phyloP scores from a whole-genome alignment of 805 yeast species.

The Blastobotrys peoriensis region DNA sequence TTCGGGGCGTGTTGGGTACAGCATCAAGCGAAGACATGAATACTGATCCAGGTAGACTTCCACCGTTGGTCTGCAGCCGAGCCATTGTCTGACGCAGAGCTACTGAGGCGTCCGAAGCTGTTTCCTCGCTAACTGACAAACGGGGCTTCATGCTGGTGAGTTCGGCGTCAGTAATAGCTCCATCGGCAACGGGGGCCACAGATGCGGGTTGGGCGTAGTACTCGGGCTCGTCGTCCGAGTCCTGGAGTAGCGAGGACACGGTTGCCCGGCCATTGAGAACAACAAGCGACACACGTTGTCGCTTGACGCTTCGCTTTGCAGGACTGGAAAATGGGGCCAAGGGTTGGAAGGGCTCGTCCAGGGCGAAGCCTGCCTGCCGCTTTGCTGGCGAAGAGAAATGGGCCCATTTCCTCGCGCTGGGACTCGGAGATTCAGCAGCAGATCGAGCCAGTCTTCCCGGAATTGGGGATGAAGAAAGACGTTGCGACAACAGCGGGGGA shows the following conservation, averaged over 20 bases:
- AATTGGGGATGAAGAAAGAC: background rate
- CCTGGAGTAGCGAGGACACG: background rate
- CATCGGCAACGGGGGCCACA: background rate
- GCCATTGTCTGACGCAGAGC: background rate
- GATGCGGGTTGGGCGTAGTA: background rate
- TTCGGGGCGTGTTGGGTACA: background rate
- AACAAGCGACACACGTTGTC: background rate
- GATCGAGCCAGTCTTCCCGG: background rate
- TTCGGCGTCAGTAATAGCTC: background rate
- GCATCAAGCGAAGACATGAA: background rate
- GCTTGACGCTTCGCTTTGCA: background rate
- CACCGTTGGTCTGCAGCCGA: background rate
- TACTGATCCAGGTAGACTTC: background rate
- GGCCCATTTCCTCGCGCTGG: background rate
- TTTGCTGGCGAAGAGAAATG: background rate
- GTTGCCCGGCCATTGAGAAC: background rate
- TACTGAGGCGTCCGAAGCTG: background rate
- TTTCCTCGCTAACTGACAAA: background rate
- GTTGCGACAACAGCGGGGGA: background rate
- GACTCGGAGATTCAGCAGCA: background rate
- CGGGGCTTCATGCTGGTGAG: background rate
- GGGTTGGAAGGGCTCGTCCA: background rate
- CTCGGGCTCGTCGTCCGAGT: background rate
- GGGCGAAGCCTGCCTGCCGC: background rate
- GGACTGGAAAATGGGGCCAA: background rate